Evolutionary conservation across 2,329 filamentous ascomycete genomes (phyloP).

Genomic region (Sphaerulina vaccinii): DNA sequence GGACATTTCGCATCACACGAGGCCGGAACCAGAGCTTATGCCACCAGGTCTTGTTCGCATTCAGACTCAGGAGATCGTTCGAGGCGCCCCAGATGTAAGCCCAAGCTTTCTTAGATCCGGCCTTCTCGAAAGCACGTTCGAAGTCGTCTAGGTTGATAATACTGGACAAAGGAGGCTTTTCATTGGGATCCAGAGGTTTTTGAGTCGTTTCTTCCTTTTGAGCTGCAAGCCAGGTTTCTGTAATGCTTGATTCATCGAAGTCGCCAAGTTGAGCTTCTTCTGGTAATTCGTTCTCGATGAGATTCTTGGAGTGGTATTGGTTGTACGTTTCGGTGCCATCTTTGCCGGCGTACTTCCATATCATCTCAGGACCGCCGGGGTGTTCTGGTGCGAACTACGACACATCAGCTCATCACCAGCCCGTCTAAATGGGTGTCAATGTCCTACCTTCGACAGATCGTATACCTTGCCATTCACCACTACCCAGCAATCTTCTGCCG

Average conservation of each 20-base stretch:
- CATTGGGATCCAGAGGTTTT: constrained; percentile 31
- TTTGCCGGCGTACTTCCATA: constrained; percentile 53
- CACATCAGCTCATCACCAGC: background rate
- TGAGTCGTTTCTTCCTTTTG: constrained; percentile 31
- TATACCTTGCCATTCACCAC: constrained; percentile 67
- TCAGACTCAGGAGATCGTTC: constrained; percentile 50
- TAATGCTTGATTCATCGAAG: constrained; percentile 35
- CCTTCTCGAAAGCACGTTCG: constrained; percentile 41
- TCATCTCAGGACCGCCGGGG: constrained; percentile 58
- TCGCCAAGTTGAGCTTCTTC: constrained; percentile 43
- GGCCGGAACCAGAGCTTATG: constrained; percentile 49
- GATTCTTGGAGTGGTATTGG: constrained; percentile 49
- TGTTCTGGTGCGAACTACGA: constrained; percentile 59
- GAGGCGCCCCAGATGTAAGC: constrained; percentile 51
- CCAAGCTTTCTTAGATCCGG: constrained; percentile 41
- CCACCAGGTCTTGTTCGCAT: constrained; percentile 45
- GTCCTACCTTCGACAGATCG: constrained; percentile 56
- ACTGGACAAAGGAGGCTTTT: constrained; percentile 47
- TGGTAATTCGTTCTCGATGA: constrained; percentile 45
- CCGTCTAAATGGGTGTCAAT: background rate
- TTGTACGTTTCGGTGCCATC: constrained; percentile 58
- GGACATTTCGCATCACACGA: constrained; percentile 46
- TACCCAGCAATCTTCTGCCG: constrained; percentile 56
- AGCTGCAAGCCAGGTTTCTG: constrained; percentile 33
- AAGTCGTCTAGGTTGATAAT: constrained; percentile 52